Percentiles rank a stretch among this genome's conserved stretches.
Evolutionary conservation across 2,329 filamentous ascomycete species (phyloP).

Genomic region (Myriosclerotinia duriaeana): DNA sequence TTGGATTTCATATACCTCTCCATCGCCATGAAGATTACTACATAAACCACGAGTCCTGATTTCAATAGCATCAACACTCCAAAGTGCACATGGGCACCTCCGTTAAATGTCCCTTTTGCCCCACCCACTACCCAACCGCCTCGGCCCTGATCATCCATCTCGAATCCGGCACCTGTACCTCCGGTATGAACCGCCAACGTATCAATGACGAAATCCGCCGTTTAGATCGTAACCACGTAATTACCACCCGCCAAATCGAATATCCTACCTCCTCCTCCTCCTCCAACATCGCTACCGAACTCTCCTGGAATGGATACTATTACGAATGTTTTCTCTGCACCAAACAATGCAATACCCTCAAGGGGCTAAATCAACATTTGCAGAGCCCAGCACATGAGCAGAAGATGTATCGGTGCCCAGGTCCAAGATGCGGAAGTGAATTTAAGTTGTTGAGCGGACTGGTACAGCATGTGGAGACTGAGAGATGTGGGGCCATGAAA

Average conservation of each 20-base stretch:
- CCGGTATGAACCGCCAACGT: slow-evolving; percentile 47
- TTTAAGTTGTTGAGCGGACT: slow-evolving; percentile 34
- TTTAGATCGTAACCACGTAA: slow-evolving; percentile 49
- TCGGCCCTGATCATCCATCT: slow-evolving; percentile 61
- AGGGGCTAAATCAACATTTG: slow-evolving; percentile 52
- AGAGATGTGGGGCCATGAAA: slow-evolving; percentile 35
- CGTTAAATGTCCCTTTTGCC: slow-evolving; percentile 58
- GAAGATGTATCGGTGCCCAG: slow-evolving; percentile 40
- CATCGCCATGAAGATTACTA: too few species aligned
- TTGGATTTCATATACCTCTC: neutral
- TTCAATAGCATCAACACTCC: slow-evolving; percentile 55
- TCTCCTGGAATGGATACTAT: slow-evolving; percentile 47
- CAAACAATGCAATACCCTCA: slow-evolving; percentile 43
- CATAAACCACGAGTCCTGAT: neutral
- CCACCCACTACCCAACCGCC: slow-evolving; percentile 47
- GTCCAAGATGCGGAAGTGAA: slow-evolving; percentile 24
- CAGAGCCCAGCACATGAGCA: slow-evolving; percentile 53
- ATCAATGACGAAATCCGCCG: slow-evolving; percentile 49
- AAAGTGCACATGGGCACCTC: slow-evolving; percentile 47
- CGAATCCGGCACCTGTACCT: slow-evolving; percentile 51
- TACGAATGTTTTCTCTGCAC: slow-evolving; percentile 58
- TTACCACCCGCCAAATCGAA: slow-evolving; percentile 54
- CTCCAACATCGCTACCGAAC: slow-evolving; percentile 42
- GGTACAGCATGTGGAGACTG: slow-evolving; percentile 36
- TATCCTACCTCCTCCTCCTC: slow-evolving; percentile 44